Evolutionary conservation across 768 basidiomycete genomes (phyloP), one percentile per base, ranked within the genome.

Genomic region (Boletus rufocinnamomeus): DNA sequence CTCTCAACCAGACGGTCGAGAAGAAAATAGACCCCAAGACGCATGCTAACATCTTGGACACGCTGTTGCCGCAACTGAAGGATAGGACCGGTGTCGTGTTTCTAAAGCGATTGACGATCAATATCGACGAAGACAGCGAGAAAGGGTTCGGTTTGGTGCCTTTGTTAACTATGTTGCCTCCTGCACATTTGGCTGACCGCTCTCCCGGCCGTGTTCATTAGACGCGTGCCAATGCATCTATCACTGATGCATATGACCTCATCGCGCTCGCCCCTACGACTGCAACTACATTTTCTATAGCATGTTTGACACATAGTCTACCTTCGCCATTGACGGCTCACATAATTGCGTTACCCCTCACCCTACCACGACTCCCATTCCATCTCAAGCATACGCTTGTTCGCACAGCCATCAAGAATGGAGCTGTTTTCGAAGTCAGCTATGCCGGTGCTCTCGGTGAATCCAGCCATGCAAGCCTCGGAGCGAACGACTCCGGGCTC

Each of bases 271-370:
- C 82, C 4, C 93, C 93, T 0, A 88, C 88, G 4, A 91, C 88
- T 0, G 77, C 83, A 51, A 67, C 81, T 2, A 85, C 88, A 3
- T 95, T n/a, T n/a, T n/a, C n/a, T n/a, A n/a, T n/a, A n/a, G n/a
- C n/a, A n/a, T n/a, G n/a, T n/a, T n/a, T n/a, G 19, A 89, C 89
- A 0, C 88, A 94, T 63, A 87, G 84, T 30, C 78, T 81, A 32
- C 91, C 93, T 3, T 89, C 90, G 0, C 81, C 84, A 0, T 74
- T 90, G 45, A 91, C 93, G 5, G 84, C 90, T 0, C 91, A 93
- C 66, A 83, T 95, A 56, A 90, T 95, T 56, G 79, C 88, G 0
- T 77, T 94, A 30, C 92, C 92, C n/a, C n/a, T n/a, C n/a, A n/a
- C n/a, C n/a, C n/a, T n/a, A n/a, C n/a, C n/a, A n/a, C n/a, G n/a